These are phyloP conservation scores for Kluyveromyces aestuarii DNA, from an alignment of 805 yeast genomes.

Conservation along the genomic window DNA sequence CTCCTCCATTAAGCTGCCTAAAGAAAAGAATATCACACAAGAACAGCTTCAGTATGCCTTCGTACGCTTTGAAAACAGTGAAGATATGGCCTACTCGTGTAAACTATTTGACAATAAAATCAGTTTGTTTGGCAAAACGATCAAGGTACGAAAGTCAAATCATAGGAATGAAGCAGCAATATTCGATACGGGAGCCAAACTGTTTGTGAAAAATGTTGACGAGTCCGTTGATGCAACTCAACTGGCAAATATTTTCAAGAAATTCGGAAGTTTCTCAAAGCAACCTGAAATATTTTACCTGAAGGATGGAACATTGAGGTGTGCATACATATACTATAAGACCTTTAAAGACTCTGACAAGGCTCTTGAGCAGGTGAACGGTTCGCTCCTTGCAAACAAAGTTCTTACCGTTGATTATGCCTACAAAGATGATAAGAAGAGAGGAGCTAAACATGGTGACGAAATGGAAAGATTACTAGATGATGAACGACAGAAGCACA, in stretches of 20 bases:
- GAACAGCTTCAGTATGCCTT: constrained; percentile 85
- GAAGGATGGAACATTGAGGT: constrained; percentile 41
- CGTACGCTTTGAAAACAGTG: constrained; percentile 51
- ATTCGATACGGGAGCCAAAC: constrained; percentile 50
- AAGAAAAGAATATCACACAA: constrained; percentile 47
- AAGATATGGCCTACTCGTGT: constrained; percentile 64
- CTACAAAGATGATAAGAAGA: constrained; percentile 46
- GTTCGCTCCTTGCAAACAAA: constrained; percentile 58
- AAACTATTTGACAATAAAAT: constrained; percentile 46
- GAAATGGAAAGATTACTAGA: constrained; percentile 66
- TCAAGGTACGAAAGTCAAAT: constrained; percentile 50
- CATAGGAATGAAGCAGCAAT: constrained; percentile 11
- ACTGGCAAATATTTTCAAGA: constrained; percentile 41
- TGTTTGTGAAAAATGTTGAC: constrained; percentile 63
- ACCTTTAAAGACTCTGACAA: constrained; percentile 60
- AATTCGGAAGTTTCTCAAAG: constrained; percentile 54
- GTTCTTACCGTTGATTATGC: constrained; percentile 61
- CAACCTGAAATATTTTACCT: constrained; percentile 38
- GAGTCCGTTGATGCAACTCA: constrained; percentile 53
- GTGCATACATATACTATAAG: constrained; percentile 57
- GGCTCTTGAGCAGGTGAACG: constrained; percentile 63
- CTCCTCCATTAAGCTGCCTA: constrained; percentile 60
- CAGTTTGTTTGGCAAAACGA: constrained; percentile 48
- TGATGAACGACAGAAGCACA: constrained; percentile 43
- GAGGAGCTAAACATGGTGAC: constrained; percentile 62